phyloP scores from a whole-genome alignment of 192 early-diverging fungal genomes.

The Backusella sp. region DNA sequence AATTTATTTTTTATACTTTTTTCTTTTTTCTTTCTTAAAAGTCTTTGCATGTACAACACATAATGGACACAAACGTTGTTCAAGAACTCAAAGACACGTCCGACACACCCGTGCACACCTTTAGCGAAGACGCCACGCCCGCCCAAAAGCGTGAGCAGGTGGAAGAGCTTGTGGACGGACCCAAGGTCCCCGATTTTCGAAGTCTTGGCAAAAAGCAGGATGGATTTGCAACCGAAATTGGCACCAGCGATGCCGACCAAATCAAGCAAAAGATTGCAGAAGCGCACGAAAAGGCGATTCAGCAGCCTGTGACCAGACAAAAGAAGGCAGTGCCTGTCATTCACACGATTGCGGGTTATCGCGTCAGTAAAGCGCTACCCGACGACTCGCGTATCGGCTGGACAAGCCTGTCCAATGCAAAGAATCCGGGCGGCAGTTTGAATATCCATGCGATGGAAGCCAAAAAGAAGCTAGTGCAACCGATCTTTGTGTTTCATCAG shows the following conservation, averaged over 20 bases:
- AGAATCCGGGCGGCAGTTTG: conserved; percentile 28
- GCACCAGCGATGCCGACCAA: conserved; percentile 21
- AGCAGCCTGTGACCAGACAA: background rate
- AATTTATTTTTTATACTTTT: background rate
- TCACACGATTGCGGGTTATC: background rate
- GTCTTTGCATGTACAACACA: background rate
- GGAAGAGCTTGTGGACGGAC: background rate
- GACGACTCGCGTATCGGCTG: conserved; percentile 26
- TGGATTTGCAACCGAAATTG: conserved; percentile 24
- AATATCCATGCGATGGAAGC: conserved; percentile 12
- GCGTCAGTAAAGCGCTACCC: conserved; percentile 4
- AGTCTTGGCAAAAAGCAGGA: conserved; percentile 11
- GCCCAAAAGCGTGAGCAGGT: background rate
- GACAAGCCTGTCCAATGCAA: conserved; percentile 25
- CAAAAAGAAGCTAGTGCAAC: background rate
- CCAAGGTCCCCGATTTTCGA: conserved; percentile 22
- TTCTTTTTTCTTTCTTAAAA: background rate
- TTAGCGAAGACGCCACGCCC: background rate
- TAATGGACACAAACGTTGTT: conserved; percentile 7
- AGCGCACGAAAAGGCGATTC: conserved; percentile 8
- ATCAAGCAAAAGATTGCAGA: conserved; percentile 20
- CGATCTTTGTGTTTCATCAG: background rate
- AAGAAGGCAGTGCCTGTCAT: background rate
- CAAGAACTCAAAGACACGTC: conserved; percentile 11
- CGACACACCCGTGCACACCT: conserved; percentile 15